These are phyloP conservation scores for Tieghemostelium lacteum DNA, from an alignment of 78 protist species.

Conservation along the genomic window DNA sequence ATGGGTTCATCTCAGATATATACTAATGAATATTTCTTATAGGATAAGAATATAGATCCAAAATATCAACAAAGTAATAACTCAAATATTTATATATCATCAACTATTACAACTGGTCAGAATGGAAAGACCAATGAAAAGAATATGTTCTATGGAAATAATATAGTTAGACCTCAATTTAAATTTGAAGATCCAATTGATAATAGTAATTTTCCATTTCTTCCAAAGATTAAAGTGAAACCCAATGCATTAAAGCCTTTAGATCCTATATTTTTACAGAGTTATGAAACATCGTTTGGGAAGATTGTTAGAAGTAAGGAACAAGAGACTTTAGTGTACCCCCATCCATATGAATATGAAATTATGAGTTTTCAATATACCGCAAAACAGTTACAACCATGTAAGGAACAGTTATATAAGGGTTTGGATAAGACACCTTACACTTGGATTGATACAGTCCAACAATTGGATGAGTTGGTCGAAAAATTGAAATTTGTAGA, in stretches of 20 bases:
- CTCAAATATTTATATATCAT: constrained; percentile 40
- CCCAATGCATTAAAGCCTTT: constrained; percentile 79
- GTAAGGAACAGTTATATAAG: constrained; percentile 18
- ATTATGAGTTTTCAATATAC: not conserved
- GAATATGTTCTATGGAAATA: constrained; percentile 73
- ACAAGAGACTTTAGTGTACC: constrained; percentile 57
- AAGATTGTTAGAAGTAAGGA: constrained; percentile 49
- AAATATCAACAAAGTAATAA: constrained; percentile 40
- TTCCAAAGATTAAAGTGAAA: constrained; percentile 83
- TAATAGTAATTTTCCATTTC: constrained; percentile 84
- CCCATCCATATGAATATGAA: constrained; percentile 86
- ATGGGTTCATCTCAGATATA: no score
- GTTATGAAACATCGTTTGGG: constrained; percentile 35
- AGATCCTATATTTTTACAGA: constrained; percentile 20
- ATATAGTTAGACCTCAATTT: constrained; percentile 75
- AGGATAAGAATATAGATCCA: constrained; percentile 57
- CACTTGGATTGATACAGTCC: constrained; percentile 75
- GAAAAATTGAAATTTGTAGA: constrained; percentile 1
- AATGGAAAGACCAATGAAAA: constrained; percentile 30
- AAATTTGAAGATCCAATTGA: constrained; percentile 79
- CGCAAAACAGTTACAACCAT: constrained; percentile 23
- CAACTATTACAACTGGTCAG: constrained; percentile 9
- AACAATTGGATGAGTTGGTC: constrained; percentile 56
- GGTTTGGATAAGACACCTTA: constrained; percentile 79
- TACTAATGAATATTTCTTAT: no score